Base-by-base conservation (phyloP, 805 yeast species). In the Candida chilensis region DNA sequence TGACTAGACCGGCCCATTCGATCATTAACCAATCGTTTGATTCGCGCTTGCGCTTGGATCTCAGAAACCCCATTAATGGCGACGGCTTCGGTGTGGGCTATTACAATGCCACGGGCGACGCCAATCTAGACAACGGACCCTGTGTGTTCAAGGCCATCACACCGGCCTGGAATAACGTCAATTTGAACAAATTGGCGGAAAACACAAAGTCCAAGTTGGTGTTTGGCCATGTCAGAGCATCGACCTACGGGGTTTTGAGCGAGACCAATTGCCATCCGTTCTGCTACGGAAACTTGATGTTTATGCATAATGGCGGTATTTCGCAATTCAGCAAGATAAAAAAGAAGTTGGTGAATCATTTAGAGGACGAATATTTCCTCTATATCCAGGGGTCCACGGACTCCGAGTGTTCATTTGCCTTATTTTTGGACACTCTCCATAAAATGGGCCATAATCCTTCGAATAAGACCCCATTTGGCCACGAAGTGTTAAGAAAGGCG, bases 11-110 rank as follows among this genome's bases (percentile, higher is more conserved):
- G 0, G 96, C 95, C 1, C 98, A 92, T 50, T 87, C 96, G 4
- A 92, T 92, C 47, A 92, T 92, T 50, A 90, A 90, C 52, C 98
- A 92, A 49, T 84, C 95, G 3, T 92, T 83, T 47, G 98, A 92
- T 50, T 78, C 92, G 24, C 58, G 98, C 29, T 64, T 92, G 24
- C 66, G 98, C 33, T 64, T 92, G 12, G 97, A 92, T 47, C 78
- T 76, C 57, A 62, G 94, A 40, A 74, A 95, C 31, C 97, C 98
- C 2, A 85, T 92, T 42, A 92, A 92, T 51, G 98, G 98, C 25
- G 98, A 92, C 54, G 98, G 98, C 1, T 92, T 92, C 53, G 98
- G 98, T 2, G 90, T 92, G 15, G 97, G 97, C 1, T 92, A 92
- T 57, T 92, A 92, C 32, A 45, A 60, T 6, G 38, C 51, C 9